Evolutionary conservation across 495 filamentous ascomycete genomes (phyloP), one percentile per base, ranked within the genome.

Genomic region (Podospora tetraspora): DNA sequence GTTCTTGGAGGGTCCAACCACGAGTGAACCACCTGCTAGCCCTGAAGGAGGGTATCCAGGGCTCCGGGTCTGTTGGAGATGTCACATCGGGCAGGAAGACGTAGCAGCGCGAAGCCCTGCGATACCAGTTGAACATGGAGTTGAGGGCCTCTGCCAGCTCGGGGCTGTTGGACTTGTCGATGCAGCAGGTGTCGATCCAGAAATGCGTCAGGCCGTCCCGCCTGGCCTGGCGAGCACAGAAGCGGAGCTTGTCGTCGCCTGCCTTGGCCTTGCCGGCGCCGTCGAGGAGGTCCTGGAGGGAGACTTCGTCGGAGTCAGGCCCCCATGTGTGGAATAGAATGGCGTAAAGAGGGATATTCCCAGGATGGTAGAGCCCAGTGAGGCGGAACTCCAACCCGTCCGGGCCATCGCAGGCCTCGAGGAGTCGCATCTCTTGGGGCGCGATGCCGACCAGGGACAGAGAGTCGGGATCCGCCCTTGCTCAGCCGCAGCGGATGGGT

Each of bases 141-240:
- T 37, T 23, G 21, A 52, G 21, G 8, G 32, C 21, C 62, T 63
- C 62, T 3, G 34, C 12, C 29, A 63, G 22, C 22, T 63, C 30
- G n/a, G 23, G 1, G 62, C 12, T 24, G 21, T 21, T 52, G 32
- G 62, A 63, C 10, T 56, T 52, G 37, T 63, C 62, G 62, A 63
- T 63, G 62, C 62, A 63, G 62, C 62, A 63, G 2, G 32, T 63
- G 22, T 63, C 62, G 27, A 62, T 21, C 61, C 61, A 62, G n/a
- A 29, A 62, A 25, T 34, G 29, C 1, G 29, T 32, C 11, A 62
- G 22, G 19, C 61, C 61, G 25, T 30, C 25, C 1, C 27, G 12
- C 16, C 27, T 12, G 19, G 61, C 61, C 13, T 22, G 61, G 1
- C 8, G 23, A 12, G 3, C 27, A n/a, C 27, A 62, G 27, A 62